phyloP scores from a whole-genome alignment of 2,329 filamentous ascomycete genomes.

The Neonectria hederae region DNA sequence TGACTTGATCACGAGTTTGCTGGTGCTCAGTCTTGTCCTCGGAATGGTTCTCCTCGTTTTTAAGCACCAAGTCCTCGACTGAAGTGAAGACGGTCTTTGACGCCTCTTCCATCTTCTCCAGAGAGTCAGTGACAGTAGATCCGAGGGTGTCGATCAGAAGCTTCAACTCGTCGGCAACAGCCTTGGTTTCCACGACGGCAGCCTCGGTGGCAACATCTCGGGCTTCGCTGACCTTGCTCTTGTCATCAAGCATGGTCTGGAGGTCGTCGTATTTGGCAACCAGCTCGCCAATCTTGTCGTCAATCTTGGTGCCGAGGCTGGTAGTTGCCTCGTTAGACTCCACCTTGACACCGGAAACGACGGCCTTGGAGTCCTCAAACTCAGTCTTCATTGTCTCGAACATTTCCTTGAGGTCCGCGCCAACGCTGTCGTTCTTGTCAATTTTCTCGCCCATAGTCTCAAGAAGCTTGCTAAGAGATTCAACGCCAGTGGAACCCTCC shows the following conservation, averaged over 20 bases:
- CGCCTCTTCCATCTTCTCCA: slow-evolving; percentile 87
- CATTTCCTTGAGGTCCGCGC: slow-evolving; percentile 75
- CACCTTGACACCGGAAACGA: slow-evolving; percentile 82
- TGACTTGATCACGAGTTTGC: slow-evolving; percentile 82
- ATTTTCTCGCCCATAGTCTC: slow-evolving; percentile 73
- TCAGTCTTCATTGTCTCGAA: slow-evolving; percentile 81
- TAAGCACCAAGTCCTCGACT: slow-evolving; percentile 80
- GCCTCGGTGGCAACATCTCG: slow-evolving; percentile 78
- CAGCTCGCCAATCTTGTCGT: slow-evolving; percentile 77
- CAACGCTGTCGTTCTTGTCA: slow-evolving; percentile 64
- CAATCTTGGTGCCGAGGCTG: slow-evolving; percentile 63
- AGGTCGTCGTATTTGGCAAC: slow-evolving; percentile 90
- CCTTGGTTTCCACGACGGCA: slow-evolving; percentile 78
- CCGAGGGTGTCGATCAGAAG: slow-evolving; percentile 86
- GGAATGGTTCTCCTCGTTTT: slow-evolving; percentile 78
- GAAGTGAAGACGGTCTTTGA: slow-evolving; percentile 86
- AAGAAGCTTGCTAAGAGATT: slow-evolving; percentile 76
- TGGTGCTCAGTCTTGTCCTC: slow-evolving; percentile 83
- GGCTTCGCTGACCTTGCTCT: slow-evolving; percentile 76
- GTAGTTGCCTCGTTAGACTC: slow-evolving; percentile 78
- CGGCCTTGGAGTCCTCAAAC: slow-evolving; percentile 85
- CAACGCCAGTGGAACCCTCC: slow-evolving; percentile 76
- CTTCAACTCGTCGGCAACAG: slow-evolving; percentile 86
- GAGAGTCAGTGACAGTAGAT: slow-evolving; percentile 79
- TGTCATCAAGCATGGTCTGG: slow-evolving; percentile 77